Evolutionary conservation across 2,329 filamentous ascomycete species (phyloP).

Genomic region (Colletotrichum musicola): DNA sequence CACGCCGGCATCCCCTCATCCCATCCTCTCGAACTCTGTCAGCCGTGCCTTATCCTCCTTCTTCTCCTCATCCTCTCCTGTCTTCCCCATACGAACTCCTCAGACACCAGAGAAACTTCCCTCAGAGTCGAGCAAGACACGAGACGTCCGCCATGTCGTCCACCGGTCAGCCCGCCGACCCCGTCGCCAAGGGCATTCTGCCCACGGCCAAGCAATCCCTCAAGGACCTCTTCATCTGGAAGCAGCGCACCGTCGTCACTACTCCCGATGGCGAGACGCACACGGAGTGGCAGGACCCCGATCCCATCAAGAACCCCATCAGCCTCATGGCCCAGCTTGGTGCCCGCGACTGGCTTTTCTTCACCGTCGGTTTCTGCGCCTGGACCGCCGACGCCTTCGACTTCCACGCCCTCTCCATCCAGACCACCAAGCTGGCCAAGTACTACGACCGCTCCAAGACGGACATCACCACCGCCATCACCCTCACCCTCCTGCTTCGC

Average conservation of each 20-base stretch:
- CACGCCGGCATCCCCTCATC: slow-evolving; percentile 5
- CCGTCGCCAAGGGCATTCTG: slow-evolving; percentile 73
- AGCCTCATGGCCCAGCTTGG: slow-evolving; percentile 74
- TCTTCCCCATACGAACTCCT: background rate
- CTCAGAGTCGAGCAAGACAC: slow-evolving; percentile 1
- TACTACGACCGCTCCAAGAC: slow-evolving; percentile 68
- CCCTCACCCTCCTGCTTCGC: slow-evolving; percentile 79
- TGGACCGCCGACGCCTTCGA: slow-evolving; percentile 90
- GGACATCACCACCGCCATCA: slow-evolving; percentile 80
- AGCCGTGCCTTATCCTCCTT: slow-evolving; percentile 16
- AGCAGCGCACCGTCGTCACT: slow-evolving; percentile 76
- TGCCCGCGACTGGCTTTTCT: slow-evolving; percentile 78
- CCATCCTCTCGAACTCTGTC: slow-evolving; percentile 12
- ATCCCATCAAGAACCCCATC: slow-evolving; percentile 78
- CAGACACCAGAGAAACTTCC: background rate
- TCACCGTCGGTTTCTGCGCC: slow-evolving; percentile 78
- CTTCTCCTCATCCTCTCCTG: slow-evolving; percentile 2
- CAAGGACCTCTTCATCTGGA: slow-evolving; percentile 78
- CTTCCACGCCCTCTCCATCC: slow-evolving; percentile 84
- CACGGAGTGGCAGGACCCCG: slow-evolving; percentile 77
- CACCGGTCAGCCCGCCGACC: slow-evolving; percentile 69
- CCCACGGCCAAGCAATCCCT: slow-evolving; percentile 75
- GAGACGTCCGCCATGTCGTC: slow-evolving; percentile 38
- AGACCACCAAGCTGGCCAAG: slow-evolving; percentile 76
- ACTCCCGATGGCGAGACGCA: slow-evolving; percentile 74